Evolutionary conservation across 1,284 basidiomycete species (phyloP).

Genomic region (Malassezia equina): DNA sequence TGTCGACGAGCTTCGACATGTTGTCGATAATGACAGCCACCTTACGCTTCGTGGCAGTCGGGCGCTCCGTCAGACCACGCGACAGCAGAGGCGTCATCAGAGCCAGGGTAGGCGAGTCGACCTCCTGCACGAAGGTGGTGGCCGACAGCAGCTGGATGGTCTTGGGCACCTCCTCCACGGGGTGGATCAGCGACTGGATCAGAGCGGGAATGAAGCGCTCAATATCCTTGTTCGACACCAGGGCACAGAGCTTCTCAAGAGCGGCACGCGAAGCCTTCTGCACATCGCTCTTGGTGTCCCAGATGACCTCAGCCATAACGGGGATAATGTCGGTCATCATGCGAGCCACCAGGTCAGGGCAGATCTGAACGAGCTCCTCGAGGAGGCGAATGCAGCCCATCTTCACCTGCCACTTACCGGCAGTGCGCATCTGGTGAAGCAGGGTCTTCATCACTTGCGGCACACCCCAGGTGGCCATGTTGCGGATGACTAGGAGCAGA

Average conservation of each 20-base stretch:
- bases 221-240: slow-evolving; percentile 97
- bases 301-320: slow-evolving; percentile 87
- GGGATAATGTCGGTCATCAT: slow-evolving; percentile 95
- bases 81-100: slow-evolving; percentile 95
- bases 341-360: slow-evolving; percentile 73
- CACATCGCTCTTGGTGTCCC: slow-evolving; percentile 99
- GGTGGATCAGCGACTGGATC: slow-evolving; percentile 94
- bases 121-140: slow-evolving; percentile 99
- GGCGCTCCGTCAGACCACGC: slow-evolving; percentile 64
- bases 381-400: slow-evolving; percentile 73
- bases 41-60: slow-evolving; percentile 48
- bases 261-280: slow-evolving; percentile 96
- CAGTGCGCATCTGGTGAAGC: slow-evolving; percentile 86
- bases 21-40: slow-evolving; percentile 49
- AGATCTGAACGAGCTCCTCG: slow-evolving; percentile 77
- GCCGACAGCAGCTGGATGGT: slow-evolving; percentile 93
- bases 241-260: slow-evolving; percentile 61
- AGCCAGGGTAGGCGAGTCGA: slow-evolving; percentile 95
- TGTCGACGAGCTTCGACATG: slow-evolving; percentile 49
- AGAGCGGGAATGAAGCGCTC: slow-evolving; percentile 69
- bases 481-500: slow-evolving; percentile 65
- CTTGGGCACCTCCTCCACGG: slow-evolving; percentile 95
- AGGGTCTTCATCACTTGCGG: slow-evolving; percentile 75
- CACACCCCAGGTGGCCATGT: slow-evolving; percentile 83
- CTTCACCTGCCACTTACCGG: slow-evolving; percentile 99